Evolutionary conservation across 345 rosid species (phyloP).

Genomic region (Salix koriyanagi): DNA sequence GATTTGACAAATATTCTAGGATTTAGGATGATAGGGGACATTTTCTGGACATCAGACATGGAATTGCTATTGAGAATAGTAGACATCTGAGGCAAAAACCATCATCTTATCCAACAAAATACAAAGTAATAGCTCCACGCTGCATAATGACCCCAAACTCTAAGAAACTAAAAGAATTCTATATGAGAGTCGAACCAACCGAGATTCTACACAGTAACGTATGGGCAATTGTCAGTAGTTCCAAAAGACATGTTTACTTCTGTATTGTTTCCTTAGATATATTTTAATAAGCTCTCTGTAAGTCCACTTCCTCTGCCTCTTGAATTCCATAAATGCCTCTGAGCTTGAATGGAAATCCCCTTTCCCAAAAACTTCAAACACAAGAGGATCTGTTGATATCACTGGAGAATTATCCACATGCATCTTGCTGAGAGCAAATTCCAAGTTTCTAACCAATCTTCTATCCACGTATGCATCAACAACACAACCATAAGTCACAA

Average conservation of each 20-base stretch:
- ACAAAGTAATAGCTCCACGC: neutral
- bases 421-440: conserved; percentile 54
- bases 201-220: neutral
- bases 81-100: neutral
- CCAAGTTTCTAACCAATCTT: conserved; percentile 59
- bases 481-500: conserved; percentile 75
- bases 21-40: neutral
- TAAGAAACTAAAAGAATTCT: neutral
- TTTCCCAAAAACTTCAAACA: conserved; percentile 72
- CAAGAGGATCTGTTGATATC: conserved; percentile 52
- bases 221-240: conserved; percentile 45
- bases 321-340: conserved; percentile 73
- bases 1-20: neutral
- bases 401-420: conserved; percentile 46
- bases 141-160: neutral
- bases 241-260: conserved; percentile 79
- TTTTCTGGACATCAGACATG: neutral
- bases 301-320: conserved; percentile 46
- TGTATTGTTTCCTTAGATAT: conserved; percentile 55
- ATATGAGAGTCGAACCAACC: neutral
- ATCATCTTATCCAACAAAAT: neutral
- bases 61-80: neutral
- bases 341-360: conserved; percentile 73
- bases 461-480: conserved; percentile 82
- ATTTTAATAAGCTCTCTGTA: conserved; percentile 52